A percentile compares a stretch with the other conserved stretches of the same genome.
These are phyloP conservation scores for Lactifluus volemus DNA, from an alignment of 768 basidiomycete genomes.

Conservation along the genomic window DNA sequence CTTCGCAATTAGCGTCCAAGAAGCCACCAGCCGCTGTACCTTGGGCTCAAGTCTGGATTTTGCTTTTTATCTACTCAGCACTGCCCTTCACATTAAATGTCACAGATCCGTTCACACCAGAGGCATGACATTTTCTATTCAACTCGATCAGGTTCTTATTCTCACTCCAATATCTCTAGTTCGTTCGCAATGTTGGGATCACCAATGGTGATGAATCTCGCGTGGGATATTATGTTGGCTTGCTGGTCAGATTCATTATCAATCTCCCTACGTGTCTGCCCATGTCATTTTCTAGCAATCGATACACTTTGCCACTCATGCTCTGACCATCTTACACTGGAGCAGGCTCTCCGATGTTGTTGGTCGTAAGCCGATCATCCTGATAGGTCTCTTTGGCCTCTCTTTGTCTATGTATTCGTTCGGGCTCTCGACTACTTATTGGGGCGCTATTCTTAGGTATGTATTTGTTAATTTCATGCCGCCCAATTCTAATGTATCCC, in stretches of 20 bases:
- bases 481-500: constrained; percentile 20
- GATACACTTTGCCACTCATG: constrained; percentile 69
- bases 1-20: constrained; percentile 16
- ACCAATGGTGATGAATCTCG: too few species aligned
- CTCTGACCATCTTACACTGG: constrained; percentile 24
- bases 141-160: background rate
- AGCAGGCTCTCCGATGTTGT: too few species aligned
- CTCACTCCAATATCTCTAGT: constrained; percentile 28
- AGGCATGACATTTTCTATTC: too few species aligned
- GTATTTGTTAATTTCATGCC: too few species aligned
- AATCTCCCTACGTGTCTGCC: background rate
- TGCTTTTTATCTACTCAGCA: constrained; percentile 64
- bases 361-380: too few species aligned
- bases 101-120: constrained; percentile 42
- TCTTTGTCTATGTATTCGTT: constrained; percentile 63
- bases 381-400: too few species aligned
- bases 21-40: constrained; percentile 48
- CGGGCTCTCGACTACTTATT: constrained; percentile 54
- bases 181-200: constrained; percentile 19
- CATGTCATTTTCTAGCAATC: constrained; percentile 45
- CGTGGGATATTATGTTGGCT: too few species aligned
- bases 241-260: constrained; percentile 24
- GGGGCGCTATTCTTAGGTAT: too few species aligned
- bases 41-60: constrained; percentile 58
- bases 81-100: constrained; percentile 72